phyloP scores from a whole-genome alignment of 2,329 filamentous ascomycete species.

The Stachybotrys chlorohalonatus region DNA sequence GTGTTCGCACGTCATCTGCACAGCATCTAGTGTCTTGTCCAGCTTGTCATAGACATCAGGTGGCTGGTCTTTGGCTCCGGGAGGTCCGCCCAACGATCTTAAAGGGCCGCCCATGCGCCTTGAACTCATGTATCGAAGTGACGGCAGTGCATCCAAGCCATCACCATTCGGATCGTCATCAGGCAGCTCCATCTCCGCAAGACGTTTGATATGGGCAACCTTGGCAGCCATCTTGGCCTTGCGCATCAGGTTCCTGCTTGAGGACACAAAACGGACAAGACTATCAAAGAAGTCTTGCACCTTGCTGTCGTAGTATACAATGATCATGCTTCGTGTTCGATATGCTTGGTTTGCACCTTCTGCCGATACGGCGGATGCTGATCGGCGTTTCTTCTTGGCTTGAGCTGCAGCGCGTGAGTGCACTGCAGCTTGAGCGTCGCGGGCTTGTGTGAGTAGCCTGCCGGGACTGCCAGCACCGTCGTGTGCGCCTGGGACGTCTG shows the following conservation, averaged over 20 bases:
- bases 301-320: constrained; percentile 88
- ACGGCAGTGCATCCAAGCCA: constrained; percentile 23
- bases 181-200: constrained; percentile 50
- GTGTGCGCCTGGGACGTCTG: neutral
- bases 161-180: constrained; percentile 36
- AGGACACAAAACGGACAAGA: constrained; percentile 72
- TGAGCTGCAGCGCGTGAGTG: constrained; percentile 38
- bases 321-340: constrained; percentile 65
- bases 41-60: constrained; percentile 59
- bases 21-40: constrained; percentile 70
- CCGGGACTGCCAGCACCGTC: constrained; percentile 2
- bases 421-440: constrained; percentile 20
- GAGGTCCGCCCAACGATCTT: constrained; percentile 12
- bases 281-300: constrained; percentile 77
- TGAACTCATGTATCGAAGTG: constrained; percentile 29
- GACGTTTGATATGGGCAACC: constrained; percentile 54
- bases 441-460: constrained; percentile 26
- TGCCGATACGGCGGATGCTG: constrained; percentile 42
- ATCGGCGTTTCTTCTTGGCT: constrained; percentile 39
- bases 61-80: constrained; percentile 11
- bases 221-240: constrained; percentile 80
- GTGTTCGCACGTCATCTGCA: constrained; percentile 74
- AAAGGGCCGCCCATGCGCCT: constrained; percentile 20
- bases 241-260: constrained; percentile 72
- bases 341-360: constrained; percentile 45